These are phyloP conservation scores for Plenodomus tracheiphilus DNA, from an alignment of 2,329 filamentous ascomycete genomes.

Conservation along the genomic window DNA sequence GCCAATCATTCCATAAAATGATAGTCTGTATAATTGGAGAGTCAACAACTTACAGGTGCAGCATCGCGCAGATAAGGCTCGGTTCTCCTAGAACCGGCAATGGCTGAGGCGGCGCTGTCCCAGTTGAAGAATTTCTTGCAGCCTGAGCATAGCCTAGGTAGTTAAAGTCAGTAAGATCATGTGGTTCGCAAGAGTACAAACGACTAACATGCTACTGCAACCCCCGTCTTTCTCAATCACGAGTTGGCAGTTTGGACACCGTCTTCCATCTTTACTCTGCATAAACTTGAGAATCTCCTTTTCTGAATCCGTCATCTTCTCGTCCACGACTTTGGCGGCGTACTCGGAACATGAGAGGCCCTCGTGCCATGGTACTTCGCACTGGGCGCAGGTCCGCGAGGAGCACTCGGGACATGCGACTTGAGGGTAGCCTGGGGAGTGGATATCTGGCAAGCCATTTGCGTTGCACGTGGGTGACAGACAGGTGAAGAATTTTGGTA, in stretches of 20 bases:
- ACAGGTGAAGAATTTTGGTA: slow-evolving; percentile 17
- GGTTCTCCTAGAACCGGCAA: slow-evolving; percentile 23
- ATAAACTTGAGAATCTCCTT: slow-evolving; percentile 26
- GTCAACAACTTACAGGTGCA: background rate
- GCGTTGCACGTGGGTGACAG: slow-evolving; percentile 14
- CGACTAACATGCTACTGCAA: slow-evolving; percentile 23
- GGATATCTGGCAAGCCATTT: slow-evolving; percentile 17
- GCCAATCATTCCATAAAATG: too few relatives aligned
- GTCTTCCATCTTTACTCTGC: slow-evolving; percentile 28
- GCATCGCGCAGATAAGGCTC: slow-evolving; percentile 1
- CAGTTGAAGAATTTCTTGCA: slow-evolving; percentile 35
- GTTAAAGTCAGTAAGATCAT: background rate
- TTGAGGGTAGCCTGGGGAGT: slow-evolving; percentile 28
- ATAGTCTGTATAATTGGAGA: background rate
- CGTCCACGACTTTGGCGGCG: slow-evolving; percentile 15
- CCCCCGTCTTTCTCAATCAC: slow-evolving; percentile 38
- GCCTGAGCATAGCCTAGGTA: slow-evolving; percentile 15
- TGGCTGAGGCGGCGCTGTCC: slow-evolving; percentile 23
- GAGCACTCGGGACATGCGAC: slow-evolving; percentile 24
- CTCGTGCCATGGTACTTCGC: slow-evolving; percentile 28
- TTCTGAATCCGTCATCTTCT: slow-evolving; percentile 25
- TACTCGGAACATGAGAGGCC: slow-evolving; percentile 29
- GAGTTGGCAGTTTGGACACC: slow-evolving; percentile 36
- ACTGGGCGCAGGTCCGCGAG: slow-evolving; percentile 24
- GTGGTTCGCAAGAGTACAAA: background rate